These are phyloP conservation scores for Gillenia trifoliata DNA, from an alignment of 306 rosid species.

Conservation along the genomic window DNA sequence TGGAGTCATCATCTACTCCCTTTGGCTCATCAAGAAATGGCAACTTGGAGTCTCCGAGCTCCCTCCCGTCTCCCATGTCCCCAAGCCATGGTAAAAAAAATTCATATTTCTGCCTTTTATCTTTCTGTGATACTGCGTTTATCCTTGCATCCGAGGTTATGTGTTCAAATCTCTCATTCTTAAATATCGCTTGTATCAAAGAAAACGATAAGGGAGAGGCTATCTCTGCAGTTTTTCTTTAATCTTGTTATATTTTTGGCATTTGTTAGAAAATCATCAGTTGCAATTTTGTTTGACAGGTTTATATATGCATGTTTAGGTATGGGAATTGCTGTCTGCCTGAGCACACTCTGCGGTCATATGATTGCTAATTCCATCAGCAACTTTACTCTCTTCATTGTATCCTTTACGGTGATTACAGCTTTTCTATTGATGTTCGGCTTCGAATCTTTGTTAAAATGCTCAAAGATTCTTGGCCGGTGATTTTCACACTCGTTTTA, in stretches of 20 bases:
- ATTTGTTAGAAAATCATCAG: background rate
- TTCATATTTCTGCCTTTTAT: background rate
- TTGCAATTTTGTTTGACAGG: constrained; percentile 36
- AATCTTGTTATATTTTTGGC: background rate
- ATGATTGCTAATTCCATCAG: constrained; percentile 31
- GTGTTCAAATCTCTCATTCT: background rate
- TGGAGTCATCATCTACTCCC: constrained; percentile 43
- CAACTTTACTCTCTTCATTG: constrained; percentile 25
- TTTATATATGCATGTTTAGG: constrained; percentile 42
- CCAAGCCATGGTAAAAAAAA: constrained; percentile 33
- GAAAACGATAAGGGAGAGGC: background rate
- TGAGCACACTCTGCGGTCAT: constrained; percentile 37
- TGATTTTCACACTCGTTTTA: background rate
- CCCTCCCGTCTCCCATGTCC: background rate
- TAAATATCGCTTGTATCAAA: background rate
- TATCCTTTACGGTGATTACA: constrained; percentile 33
- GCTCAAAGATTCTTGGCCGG: background rate
- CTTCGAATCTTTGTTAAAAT: background rate
- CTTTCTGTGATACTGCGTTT: background rate
- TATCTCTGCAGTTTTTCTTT: background rate
- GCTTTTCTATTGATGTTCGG: background rate
- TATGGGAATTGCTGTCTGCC: constrained; percentile 46
- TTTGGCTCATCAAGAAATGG: constrained; percentile 53
- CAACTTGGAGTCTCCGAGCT: constrained; percentile 22
- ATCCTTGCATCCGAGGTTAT: background rate